Evolutionary conservation across 1,284 basidiomycete species (phyloP).

Genomic region (Lignosus rhinocerotis): DNA sequence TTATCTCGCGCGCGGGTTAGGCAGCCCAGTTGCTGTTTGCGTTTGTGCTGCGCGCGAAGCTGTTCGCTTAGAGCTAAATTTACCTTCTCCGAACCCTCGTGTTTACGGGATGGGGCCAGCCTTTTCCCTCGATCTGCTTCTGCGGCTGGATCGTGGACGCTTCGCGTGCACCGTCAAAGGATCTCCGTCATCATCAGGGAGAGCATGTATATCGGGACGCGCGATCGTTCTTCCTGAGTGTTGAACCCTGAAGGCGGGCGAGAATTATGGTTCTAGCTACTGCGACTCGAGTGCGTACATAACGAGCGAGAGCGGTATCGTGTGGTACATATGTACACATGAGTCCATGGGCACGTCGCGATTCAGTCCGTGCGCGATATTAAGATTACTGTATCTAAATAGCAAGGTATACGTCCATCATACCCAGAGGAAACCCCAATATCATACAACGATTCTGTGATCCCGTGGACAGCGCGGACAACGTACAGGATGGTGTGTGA

Average conservation of each 20-base stretch:
- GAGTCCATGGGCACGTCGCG: not conserved
- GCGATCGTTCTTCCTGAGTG: not conserved
- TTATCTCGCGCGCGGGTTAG: not conserved
- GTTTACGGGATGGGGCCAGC: not conserved
- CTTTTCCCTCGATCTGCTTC: not conserved
- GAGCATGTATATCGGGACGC: not conserved
- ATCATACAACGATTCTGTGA: constrained; percentile 1
- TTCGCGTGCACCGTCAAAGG: not conserved
- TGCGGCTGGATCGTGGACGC: not conserved
- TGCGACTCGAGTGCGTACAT: not conserved
- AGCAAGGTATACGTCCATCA: constrained; percentile 1
- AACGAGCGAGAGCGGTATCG: not conserved
- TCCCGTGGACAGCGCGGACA: not conserved
- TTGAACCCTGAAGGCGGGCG: not conserved
- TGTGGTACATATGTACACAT: not conserved
- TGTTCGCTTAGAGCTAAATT: constrained; percentile 21
- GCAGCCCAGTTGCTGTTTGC: constrained; percentile 3
- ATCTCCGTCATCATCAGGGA: not conserved
- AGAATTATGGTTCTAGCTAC: not conserved
- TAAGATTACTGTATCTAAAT: constrained; percentile 6
- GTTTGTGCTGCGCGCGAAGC: constrained; percentile 6
- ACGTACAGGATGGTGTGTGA: not conserved
- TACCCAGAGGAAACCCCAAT: not conserved
- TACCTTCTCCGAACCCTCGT: constrained; percentile 4
- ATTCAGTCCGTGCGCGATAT: constrained; percentile 1